Base-by-base conservation (phyloP, 2,329 filamentous ascomycete genomes). In the Reticulascus tulasneorum region DNA sequence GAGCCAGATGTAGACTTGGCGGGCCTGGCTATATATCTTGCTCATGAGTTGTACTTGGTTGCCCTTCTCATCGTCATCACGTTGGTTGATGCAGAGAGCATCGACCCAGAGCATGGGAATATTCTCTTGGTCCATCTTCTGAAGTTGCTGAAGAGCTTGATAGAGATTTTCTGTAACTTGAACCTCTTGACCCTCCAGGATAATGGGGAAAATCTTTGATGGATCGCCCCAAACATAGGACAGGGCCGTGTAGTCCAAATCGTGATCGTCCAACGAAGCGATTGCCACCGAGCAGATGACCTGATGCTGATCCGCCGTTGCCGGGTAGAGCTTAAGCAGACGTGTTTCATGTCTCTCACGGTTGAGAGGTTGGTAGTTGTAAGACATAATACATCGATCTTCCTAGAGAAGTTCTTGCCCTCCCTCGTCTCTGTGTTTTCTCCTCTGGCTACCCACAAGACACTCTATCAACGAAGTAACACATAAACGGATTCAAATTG, bases 1-100 rank as follows among this genome's bases (percentile, higher is more conserved):
- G 13, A 62, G 42, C 59, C 60, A 64, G 25, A 64, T 57, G 21
- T 60, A 40, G 11, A 60, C 50, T 13, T 46, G 50, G 8, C 39
- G 22, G 6, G 61, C 60, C 18, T 51, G 53, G 24, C 54, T 52
- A 42, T 60, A 63, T 9, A 64, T 55, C 10, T 45, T 44, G 30
- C 59, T 13, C 32, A 38, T 38, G 5, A 38, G 13, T 24, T 33
- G 29, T 19, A 31, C 29, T 16, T 38, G 39, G 7, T 18, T 19
- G 18, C 25, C 33, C 24, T 34, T 30, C 29, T 43, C 35, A 15
- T 35, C 35, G 21, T 21, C 16, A 7, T 40, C 28, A 13, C 22
- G 18, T 23, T 45, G 33, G 13, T 29, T 32, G 7, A 39, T 45
- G 22, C 26, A 45, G 11, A 33, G 12, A 9, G 40, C 32, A 20